phyloP scores from a whole-genome alignment of 2,329 filamentous ascomycete genomes.

The Aspergillus sojae region DNA sequence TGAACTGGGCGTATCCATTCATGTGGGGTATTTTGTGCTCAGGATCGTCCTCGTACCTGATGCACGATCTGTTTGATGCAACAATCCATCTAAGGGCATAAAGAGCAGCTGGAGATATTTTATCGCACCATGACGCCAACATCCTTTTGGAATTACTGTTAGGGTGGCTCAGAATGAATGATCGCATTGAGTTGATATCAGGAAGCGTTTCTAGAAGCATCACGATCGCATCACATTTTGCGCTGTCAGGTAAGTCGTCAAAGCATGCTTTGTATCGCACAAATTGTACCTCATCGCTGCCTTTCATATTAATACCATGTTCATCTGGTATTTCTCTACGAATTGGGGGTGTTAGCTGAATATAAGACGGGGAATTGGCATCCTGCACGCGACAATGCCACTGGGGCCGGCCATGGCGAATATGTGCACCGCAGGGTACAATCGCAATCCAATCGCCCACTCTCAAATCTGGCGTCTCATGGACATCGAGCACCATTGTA shows the following conservation, averaged over 20 bases:
- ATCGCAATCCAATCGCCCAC: conserved; percentile 58
- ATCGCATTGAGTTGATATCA: conserved; percentile 42
- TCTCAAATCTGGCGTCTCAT: conserved; percentile 38
- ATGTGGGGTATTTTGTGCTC: conserved; percentile 65
- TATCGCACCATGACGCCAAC: conserved; percentile 58
- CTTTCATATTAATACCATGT: background rate
- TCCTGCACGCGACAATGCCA: conserved; percentile 55
- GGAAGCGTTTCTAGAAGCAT: conserved; percentile 45
- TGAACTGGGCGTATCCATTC: conserved; percentile 73
- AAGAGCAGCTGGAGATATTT: conserved; percentile 66
- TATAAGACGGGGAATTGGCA: conserved; percentile 47
- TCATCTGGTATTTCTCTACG: background rate
- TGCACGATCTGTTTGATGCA: conserved; percentile 84
- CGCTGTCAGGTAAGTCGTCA: conserved; percentile 34
- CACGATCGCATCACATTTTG: conserved; percentile 36
- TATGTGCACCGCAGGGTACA: conserved; percentile 11
- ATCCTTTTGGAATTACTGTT: conserved; percentile 21
- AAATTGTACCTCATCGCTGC: conserved; percentile 19
- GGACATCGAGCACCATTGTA: conserved; percentile 48
- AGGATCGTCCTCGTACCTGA: conserved; percentile 65
- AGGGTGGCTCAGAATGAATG: conserved; percentile 43
- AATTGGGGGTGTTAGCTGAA: conserved; percentile 40
- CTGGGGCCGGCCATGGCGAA: background rate
- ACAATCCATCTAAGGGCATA: conserved; percentile 83
- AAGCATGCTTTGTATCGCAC: conserved; percentile 43